Percentiles rank a stretch among this genome's conserved stretches.
Conservation (phyloP, 2,329 filamentous ascomycete genomes). For the Anisogramma anomala region DNA sequence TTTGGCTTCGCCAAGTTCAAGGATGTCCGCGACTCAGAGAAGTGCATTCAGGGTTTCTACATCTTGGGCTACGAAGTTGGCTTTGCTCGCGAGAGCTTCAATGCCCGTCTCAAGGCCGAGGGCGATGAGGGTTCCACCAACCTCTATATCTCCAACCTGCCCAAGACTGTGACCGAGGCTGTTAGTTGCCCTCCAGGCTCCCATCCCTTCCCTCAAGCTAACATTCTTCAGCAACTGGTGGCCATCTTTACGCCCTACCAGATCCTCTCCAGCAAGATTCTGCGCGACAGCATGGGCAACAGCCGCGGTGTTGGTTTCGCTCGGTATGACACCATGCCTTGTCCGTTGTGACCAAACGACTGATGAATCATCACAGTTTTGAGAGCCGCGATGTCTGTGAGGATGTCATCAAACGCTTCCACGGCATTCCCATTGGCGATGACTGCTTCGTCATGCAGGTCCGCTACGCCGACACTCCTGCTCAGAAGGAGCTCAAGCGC, state of each 20-base stretch:
- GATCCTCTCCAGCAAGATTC: conserved; percentile 88
- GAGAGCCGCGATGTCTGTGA: conserved; percentile 83
- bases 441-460: conserved; percentile 82
- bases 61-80: conserved; percentile 93
- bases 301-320: conserved; percentile 97
- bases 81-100: conserved; percentile 95
- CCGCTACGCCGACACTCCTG: conserved; percentile 90
- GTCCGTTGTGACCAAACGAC: conserved; percentile 18
- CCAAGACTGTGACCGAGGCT: conserved; percentile 81
- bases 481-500: conserved; percentile 93
- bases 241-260: conserved; percentile 69
- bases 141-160: conserved; percentile 94
- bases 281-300: conserved; percentile 81
- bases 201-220: conserved; percentile 11
- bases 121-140: conserved; percentile 86
- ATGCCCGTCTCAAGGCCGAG: conserved; percentile 93
- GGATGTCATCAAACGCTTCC: conserved; percentile 74
- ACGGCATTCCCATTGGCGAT: conserved; percentile 64
- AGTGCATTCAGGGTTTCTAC: conserved; percentile 92
- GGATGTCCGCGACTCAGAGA: conserved; percentile 77
- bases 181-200: conserved; percentile 37
- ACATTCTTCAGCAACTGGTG: conserved; percentile 50
- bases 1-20: conserved; percentile 97
- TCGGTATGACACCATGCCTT: conserved; percentile 47
- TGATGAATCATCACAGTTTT: conserved; percentile 48